These are phyloP conservation scores for Thielaviopsis cerberus DNA, from an alignment of 2,329 filamentous ascomycete species.

Conservation along the genomic window DNA sequence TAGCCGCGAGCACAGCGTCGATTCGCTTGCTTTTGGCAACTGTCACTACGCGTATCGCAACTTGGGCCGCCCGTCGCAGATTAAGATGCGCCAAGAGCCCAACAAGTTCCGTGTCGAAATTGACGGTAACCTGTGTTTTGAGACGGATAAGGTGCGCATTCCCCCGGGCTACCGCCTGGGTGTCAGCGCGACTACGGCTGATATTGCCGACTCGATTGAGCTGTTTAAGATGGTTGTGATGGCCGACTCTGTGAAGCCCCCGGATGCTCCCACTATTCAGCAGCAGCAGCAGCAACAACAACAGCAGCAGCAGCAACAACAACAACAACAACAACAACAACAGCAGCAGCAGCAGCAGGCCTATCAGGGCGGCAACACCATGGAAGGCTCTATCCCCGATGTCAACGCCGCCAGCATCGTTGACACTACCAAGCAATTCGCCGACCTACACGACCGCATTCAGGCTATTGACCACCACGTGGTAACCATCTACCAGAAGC, in stretches of 20 bases:
- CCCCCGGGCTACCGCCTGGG: constrained; percentile 72
- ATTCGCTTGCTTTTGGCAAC: constrained; percentile 79
- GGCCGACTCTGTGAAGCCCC: constrained; percentile 28
- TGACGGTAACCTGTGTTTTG: constrained; percentile 67
- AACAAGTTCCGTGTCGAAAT: constrained; percentile 58
- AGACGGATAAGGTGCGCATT: constrained; percentile 58
- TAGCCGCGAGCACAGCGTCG: constrained; percentile 55
- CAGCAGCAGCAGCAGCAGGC: constrained; percentile 20
- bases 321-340: constrained; percentile 17
- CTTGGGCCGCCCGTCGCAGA: constrained; percentile 60
- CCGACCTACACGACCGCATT: constrained; percentile 68
- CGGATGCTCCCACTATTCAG: constrained; percentile 9
- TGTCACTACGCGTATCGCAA: constrained; percentile 86
- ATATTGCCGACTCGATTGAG: constrained; percentile 88
- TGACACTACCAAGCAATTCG: constrained; percentile 46
- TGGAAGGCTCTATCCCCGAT: constrained; percentile 29
- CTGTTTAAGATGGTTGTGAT: constrained; percentile 69
- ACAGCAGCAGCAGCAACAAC: constrained; percentile 12
- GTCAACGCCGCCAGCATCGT: constrained; percentile 28
- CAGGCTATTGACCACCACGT: constrained; percentile 55
- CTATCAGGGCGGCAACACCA: constrained; percentile 17
- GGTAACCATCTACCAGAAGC: constrained; percentile 38
- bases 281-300: constrained; percentile 9
- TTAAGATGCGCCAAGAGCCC: constrained; percentile 51
- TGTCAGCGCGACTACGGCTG: constrained; percentile 70